Percentiles rank a stretch among this genome's conserved stretches.
Conservation (phyloP, 164 flowering plant genomes). For the Macadamia integrifolia region DNA sequence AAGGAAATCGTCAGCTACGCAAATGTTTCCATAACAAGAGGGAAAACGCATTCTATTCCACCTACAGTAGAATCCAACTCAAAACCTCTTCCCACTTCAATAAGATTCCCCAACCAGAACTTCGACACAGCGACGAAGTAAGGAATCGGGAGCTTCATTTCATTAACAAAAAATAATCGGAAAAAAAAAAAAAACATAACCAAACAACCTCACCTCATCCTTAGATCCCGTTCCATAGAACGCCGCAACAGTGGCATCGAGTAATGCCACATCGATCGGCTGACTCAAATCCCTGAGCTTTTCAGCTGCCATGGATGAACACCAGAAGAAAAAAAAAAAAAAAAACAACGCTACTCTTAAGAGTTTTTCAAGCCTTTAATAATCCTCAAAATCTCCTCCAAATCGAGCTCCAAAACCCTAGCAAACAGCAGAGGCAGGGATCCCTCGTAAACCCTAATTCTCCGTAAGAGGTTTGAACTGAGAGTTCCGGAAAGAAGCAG, state of each 20-base stretch:
- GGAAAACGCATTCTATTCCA: background rate
- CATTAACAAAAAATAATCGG: background rate
- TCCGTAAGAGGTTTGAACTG: background rate
- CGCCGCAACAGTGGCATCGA: slow-evolving; percentile 94
- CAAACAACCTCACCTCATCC: slow-evolving; percentile 58
- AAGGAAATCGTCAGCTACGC: background rate
- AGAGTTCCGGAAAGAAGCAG: background rate
- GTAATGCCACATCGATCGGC: slow-evolving; percentile 86
- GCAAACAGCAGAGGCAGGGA: background rate
- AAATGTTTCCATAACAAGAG: background rate
- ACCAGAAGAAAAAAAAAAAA: no score
- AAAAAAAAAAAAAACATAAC: background rate
- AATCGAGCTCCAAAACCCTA: background rate
- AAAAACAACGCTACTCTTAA: background rate
- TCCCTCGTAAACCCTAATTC: background rate
- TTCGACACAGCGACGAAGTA: background rate
- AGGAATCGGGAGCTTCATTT: background rate
- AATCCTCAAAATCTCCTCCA: background rate
- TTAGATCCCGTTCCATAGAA: slow-evolving; percentile 99
- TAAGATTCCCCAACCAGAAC: background rate
- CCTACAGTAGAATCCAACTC: no score
- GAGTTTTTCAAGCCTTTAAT: background rate
- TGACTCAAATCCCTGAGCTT: slow-evolving; percentile 86
- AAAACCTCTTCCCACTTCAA: background rate
- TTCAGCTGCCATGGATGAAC: slow-evolving; percentile 76